phyloP scores from a whole-genome alignment of 768 basidiomycete genomes.

The Mycena vulgaris region DNA sequence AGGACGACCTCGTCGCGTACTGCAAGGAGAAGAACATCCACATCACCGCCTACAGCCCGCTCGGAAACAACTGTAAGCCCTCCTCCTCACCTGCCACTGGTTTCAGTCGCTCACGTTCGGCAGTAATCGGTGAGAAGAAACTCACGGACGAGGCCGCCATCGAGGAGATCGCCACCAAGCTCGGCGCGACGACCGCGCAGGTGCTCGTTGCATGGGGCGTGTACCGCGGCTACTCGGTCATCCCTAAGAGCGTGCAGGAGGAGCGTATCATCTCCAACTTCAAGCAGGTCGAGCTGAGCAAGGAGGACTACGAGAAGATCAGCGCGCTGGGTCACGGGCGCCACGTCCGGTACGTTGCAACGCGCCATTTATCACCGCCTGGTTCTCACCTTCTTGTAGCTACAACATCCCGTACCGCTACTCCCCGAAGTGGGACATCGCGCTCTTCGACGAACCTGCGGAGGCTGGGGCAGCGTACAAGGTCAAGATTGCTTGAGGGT shows the following conservation, averaged over 20 bases:
- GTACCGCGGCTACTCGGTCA: conserved; percentile 83
- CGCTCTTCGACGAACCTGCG: conserved; percentile 75
- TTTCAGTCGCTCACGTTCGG: conserved; percentile 1
- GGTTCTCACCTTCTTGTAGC: conserved; percentile 45
- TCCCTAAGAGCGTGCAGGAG: conserved; percentile 87
- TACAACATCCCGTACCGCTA: conserved; percentile 79
- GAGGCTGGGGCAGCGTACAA: conserved; percentile 62
- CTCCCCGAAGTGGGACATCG: conserved; percentile 77
- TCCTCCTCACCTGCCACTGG: background rate
- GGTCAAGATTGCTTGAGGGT: conserved; percentile 49
- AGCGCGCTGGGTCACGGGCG: conserved; percentile 64
- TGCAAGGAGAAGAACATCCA: conserved; percentile 81
- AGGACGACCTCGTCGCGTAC: conserved; percentile 80
- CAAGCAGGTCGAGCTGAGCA: conserved; percentile 76
- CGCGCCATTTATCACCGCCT: background rate
- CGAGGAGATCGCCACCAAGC: conserved; percentile 71
- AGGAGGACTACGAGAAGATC: conserved; percentile 78
- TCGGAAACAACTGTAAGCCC: conserved; percentile 83
- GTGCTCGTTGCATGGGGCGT: conserved; percentile 88
- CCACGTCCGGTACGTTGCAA: conserved; percentile 54
- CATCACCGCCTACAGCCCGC: conserved; percentile 76
- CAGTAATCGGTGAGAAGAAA: conserved; percentile 73
- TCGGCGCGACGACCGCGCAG: conserved; percentile 81
- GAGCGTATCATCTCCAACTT: conserved; percentile 85
- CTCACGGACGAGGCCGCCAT: conserved; percentile 79